Base-by-base conservation (phyloP, 2,329 filamentous ascomycete genomes). In the Botrytis deweyae region DNA sequence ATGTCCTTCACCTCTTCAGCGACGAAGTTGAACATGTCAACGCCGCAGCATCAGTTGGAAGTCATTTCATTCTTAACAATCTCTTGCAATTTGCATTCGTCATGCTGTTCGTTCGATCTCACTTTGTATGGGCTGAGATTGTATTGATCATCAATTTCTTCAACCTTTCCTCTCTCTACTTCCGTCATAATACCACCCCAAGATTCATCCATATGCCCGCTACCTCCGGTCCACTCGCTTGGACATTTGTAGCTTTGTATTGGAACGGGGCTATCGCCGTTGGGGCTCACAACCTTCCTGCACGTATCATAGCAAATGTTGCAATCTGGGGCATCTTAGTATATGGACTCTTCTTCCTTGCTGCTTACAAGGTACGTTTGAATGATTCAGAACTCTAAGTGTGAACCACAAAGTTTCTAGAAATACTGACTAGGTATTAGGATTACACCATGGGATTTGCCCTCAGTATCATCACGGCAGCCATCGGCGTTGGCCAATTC, bases 201-300 rank as follows among this genome's bases (percentile, higher is more conserved):
- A 87, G 90, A 75, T 89, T 92, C 79, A 93, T 97, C 78, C 94
- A 97, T 83, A 84, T 90, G 18, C 89, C 93, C 9, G 90, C 90
- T 63, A 89, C 94, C 36, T 91, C 92, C 25, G 93, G 90, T 0
- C 94, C 94, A 9, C 86, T 97, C 78, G 93, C 92, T 1, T 97
- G 93, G 93, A 94, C 92, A 22, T 93, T 96, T 80, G 90, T 95
- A 22, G 92, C 93, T 44, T 87, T 97, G 71, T 95, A 95, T 86
- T 97, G 93, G 93, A 93, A 94, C 78, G 94, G 94, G 14, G 93
- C 94, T 33, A 90, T 95, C 66, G 92, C 93, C 81, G 88, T 95
- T n/a, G 86, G 93, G 80, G 87, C 90, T 12, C 84, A 90, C 73
- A 88, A 85, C 74, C 82, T 94, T 7, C 86, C 91, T 2, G 91